Conservation (phyloP, 75 land plant species). For the Selaginella tamariscina region DNA sequence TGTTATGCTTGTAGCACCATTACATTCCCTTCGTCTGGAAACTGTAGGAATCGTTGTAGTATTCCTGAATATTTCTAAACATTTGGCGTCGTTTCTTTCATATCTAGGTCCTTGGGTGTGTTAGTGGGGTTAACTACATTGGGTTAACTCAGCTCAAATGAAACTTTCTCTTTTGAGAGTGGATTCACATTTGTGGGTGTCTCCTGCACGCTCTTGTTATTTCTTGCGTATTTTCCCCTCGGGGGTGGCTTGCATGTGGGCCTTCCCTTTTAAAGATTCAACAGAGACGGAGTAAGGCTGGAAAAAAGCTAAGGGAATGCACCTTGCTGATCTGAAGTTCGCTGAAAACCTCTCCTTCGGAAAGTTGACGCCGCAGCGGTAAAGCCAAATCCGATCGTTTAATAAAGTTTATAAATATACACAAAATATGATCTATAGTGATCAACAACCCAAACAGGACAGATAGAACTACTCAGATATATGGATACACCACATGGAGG, state of each 20-base stretch:
- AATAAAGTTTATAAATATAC: too few relatives aligned
- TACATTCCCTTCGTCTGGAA: constrained; percentile 52
- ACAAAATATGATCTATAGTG: too few relatives aligned
- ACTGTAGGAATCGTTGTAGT: constrained; percentile 48
- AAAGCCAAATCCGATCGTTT: too few relatives aligned
- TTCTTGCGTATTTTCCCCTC: constrained; percentile 54
- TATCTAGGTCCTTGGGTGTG: constrained; percentile 52
- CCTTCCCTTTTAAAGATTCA: constrained; percentile 29
- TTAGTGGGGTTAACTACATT: constrained; percentile 57
- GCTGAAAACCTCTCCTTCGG: constrained; percentile 56
- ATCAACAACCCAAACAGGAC: too few relatives aligned
- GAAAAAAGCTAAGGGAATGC: constrained; percentile 42
- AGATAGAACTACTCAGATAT: too few relatives aligned
- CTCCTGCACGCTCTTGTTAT: constrained; percentile 33
- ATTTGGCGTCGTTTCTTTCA: constrained; percentile 59
- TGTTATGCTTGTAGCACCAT: too few relatives aligned
- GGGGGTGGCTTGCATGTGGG: constrained; percentile 73
- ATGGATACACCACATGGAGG: too few relatives aligned
- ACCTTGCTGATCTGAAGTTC: constrained; percentile 41
- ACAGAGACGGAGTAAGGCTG: constrained; percentile 43
- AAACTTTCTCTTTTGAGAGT: constrained; percentile 37
- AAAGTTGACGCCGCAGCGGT: constrained; percentile 29
- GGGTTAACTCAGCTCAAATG: constrained; percentile 45
- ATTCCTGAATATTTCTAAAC: constrained; percentile 57
- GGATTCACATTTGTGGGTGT: constrained; percentile 64